Conservation (phyloP, 2,329 filamentous ascomycete species). For the Tricladium varicosporioides region DNA sequence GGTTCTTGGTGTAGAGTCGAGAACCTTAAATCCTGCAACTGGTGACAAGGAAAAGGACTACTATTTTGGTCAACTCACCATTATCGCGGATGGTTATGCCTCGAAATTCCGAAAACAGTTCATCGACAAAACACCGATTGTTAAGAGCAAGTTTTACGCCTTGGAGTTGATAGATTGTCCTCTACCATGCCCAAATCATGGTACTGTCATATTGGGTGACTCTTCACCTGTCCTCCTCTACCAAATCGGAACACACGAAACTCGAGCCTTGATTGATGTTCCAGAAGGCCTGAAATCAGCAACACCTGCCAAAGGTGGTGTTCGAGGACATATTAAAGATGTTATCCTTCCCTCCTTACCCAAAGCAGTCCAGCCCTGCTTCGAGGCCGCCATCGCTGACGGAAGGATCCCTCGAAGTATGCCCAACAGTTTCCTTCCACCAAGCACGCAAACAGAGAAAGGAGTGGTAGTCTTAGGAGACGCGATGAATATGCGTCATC, state of each 20-base stretch:
- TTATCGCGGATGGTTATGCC: slow-evolving; percentile 88
- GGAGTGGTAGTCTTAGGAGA: slow-evolving; percentile 85
- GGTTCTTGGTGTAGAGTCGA: slow-evolving; percentile 79
- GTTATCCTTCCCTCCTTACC: slow-evolving; percentile 79
- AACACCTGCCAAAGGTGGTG: slow-evolving; percentile 71
- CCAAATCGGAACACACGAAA: slow-evolving; percentile 95
- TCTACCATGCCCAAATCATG: slow-evolving; percentile 72
- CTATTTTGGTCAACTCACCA: slow-evolving; percentile 86
- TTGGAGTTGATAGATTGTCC: slow-evolving; percentile 87
- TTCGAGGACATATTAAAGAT: slow-evolving; percentile 79
- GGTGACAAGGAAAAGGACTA: slow-evolving; percentile 62
- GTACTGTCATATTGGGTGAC: slow-evolving; percentile 83
- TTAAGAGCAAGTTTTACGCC: slow-evolving; percentile 87
- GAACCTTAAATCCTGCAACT: slow-evolving; percentile 58
- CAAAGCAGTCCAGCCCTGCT: slow-evolving; percentile 65
- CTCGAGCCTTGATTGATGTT: slow-evolving; percentile 84
- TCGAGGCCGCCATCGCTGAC: slow-evolving; percentile 72
- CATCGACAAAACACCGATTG: slow-evolving; percentile 62
- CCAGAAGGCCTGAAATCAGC: slow-evolving; percentile 75
- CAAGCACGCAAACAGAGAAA: slow-evolving; percentile 65
- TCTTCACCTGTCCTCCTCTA: slow-evolving; percentile 83
- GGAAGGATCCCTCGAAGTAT: slow-evolving; percentile 78
- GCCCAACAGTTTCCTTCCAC: slow-evolving; percentile 93
- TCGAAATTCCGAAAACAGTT: slow-evolving; percentile 87
- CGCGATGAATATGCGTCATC: slow-evolving; percentile 99